Conservation (phyloP, 139 green algal species). For the Pycnococcus provasolii region DNA sequence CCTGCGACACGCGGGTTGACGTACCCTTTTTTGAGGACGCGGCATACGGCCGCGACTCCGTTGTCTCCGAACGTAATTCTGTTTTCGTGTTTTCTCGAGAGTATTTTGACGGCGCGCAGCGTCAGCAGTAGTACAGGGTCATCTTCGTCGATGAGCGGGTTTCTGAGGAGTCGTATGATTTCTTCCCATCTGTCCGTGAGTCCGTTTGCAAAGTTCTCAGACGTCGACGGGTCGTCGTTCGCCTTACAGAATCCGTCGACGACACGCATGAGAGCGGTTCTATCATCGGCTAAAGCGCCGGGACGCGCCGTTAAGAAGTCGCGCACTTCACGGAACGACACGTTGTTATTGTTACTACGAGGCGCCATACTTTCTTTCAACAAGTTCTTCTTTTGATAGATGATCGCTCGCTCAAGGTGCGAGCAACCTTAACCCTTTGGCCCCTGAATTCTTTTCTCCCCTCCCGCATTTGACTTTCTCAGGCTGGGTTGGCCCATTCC, state of each 20-base stretch:
- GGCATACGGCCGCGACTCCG: constrained; percentile 25
- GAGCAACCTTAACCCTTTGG: too few relatives aligned
- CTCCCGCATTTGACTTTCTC: too few relatives aligned
- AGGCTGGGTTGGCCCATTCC: too few relatives aligned
- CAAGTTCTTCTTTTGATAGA: too few relatives aligned
- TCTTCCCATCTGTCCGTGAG: constrained; percentile 19
- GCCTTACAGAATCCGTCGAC: background rate
- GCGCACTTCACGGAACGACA: too few relatives aligned
- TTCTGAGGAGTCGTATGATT: constrained; percentile 24
- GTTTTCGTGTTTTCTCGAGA: constrained; percentile 50
- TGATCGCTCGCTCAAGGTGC: too few relatives aligned
- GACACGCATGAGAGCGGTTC: too few relatives aligned
- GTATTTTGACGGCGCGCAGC: constrained; percentile 45
- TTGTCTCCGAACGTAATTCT: constrained; percentile 27
- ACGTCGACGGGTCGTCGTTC: constrained; percentile 35
- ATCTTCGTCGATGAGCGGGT: background rate
- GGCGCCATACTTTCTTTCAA: too few relatives aligned
- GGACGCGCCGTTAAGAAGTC: too few relatives aligned
- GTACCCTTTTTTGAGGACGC: constrained; percentile 7
- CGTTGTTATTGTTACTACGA: too few relatives aligned
- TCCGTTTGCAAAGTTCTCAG: constrained; percentile 31
- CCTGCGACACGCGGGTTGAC: constrained; percentile 24
- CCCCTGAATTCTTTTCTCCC: too few relatives aligned
- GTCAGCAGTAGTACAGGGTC: background rate
- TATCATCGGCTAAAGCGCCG: too few relatives aligned